Conservation (phyloP, 2,329 filamentous ascomycete species). For the Fusarium sp. region DNA sequence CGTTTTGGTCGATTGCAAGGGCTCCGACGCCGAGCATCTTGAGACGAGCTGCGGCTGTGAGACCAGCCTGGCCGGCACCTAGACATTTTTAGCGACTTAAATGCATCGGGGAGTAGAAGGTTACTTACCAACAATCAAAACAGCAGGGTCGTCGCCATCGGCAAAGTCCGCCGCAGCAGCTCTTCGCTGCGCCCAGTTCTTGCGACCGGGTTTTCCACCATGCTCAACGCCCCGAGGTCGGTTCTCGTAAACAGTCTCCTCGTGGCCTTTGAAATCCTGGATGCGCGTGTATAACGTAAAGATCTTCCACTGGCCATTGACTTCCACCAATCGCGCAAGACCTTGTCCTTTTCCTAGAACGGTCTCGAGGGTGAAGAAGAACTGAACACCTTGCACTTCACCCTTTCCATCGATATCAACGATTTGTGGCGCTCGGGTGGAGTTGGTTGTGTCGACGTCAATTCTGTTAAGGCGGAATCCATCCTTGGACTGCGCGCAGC, state of each 20-base stretch:
- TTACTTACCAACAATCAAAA: conserved; percentile 70
- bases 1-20: conserved; percentile 70
- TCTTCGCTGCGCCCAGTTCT: conserved; percentile 72
- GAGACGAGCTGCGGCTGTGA: conserved; percentile 69
- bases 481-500: conserved; percentile 49
- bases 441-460: conserved; percentile 59
- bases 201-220: conserved; percentile 62
- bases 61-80: conserved; percentile 72
- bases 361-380: conserved; percentile 68
- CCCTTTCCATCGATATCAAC: conserved; percentile 63
- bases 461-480: conserved; percentile 59
- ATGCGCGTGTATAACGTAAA: conserved; percentile 74
- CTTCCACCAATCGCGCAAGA: conserved; percentile 63
- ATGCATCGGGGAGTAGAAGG: accelerated
- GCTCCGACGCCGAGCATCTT: conserved; percentile 68
- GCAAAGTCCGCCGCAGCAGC: conserved; percentile 61
- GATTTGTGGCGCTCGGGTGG: conserved; percentile 59
- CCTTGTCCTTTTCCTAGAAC: conserved; percentile 68
- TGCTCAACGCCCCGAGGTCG: conserved; percentile 69
- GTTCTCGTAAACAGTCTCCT: conserved; percentile 61
- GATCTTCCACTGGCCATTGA: conserved; percentile 67
- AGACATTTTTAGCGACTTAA: neutral
- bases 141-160: conserved; percentile 63
- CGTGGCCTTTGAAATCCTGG: conserved; percentile 64
- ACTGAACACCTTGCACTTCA: conserved; percentile 65